These are phyloP conservation scores for Mycosphaerella sp. DNA, from an alignment of 2,329 filamentous ascomycete species.

Conservation along the genomic window DNA sequence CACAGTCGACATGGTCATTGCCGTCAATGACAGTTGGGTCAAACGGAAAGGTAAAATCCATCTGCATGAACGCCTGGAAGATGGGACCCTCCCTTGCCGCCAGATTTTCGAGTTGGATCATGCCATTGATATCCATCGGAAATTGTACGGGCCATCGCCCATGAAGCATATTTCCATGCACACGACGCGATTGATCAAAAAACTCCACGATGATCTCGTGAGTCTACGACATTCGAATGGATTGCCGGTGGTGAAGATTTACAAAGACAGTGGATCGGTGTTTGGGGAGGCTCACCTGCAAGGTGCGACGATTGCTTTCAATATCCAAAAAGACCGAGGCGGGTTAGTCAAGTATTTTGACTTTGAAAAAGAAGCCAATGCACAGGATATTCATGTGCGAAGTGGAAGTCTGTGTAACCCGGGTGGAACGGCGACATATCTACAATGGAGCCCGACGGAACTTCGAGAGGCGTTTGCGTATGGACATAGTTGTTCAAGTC, in stretches of 20 bases:
- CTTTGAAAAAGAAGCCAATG: constrained; percentile 73
- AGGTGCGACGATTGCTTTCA: constrained; percentile 77
- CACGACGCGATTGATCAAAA: constrained; percentile 56
- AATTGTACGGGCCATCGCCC: constrained; percentile 56
- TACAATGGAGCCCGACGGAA: constrained; percentile 68
- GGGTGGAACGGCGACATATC: constrained; percentile 66
- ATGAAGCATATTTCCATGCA: constrained; percentile 66
- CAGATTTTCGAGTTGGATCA: constrained; percentile 74
- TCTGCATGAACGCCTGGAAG: constrained; percentile 75
- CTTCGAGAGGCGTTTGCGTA: constrained; percentile 74
- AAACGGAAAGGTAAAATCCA: constrained; percentile 58
- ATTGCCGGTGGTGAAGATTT: constrained; percentile 58
- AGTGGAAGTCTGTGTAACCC: constrained; percentile 88
- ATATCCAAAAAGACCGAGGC: constrained; percentile 61
- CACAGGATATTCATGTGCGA: constrained; percentile 72
- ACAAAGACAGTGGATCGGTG: constrained; percentile 39
- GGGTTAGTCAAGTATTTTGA: constrained; percentile 72
- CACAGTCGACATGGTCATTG: constrained; percentile 78
- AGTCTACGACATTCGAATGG: constrained; percentile 63
- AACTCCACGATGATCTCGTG: constrained; percentile 53
- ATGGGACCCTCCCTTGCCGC: constrained; percentile 84
- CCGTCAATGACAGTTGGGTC: constrained; percentile 72
- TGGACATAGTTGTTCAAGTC: constrained; percentile 74
- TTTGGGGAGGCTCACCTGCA: constrained; percentile 44
- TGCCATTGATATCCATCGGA: constrained; percentile 62